A percentile compares a stretch with the other conserved stretches of the same genome.
phyloP scores from a whole-genome alignment of 352 stramenopile species.

The Phytophthora cactorum region DNA sequence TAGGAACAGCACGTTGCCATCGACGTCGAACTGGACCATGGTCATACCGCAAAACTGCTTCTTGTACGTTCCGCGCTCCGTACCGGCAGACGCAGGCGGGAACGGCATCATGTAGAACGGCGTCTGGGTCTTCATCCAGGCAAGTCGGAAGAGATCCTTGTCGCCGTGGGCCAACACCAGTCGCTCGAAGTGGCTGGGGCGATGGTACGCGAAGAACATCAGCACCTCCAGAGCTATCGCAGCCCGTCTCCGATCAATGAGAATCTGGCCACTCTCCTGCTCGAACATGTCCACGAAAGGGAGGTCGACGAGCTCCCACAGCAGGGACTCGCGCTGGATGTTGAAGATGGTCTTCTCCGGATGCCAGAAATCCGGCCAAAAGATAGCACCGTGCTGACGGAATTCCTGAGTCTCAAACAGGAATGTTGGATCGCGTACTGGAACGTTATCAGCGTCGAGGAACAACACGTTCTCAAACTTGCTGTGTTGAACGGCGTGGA shows the following conservation, averaged over 20 bases:
- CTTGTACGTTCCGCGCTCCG: conserved; percentile 36
- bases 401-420: conserved; percentile 66
- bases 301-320: conserved; percentile 74
- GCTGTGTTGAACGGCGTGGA: conserved; percentile 70
- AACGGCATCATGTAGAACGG: conserved; percentile 69
- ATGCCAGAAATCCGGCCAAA: conserved; percentile 86
- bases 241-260: conserved; percentile 58
- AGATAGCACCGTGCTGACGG: conserved; percentile 50
- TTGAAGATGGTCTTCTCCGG: conserved; percentile 76
- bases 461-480: conserved; percentile 78
- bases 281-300: conserved; percentile 80
- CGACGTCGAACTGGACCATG: conserved; percentile 74
- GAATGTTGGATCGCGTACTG: conserved; percentile 67
- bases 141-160: conserved; percentile 83
- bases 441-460: conserved; percentile 74
- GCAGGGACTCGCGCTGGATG: conserved; percentile 58
- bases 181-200: conserved; percentile 62
- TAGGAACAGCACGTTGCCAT: conserved; percentile 66
- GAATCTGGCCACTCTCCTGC: conserved; percentile 77
- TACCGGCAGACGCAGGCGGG: conserved; percentile 50
- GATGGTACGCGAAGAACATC: conserved; percentile 68
- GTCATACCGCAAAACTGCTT: conserved; percentile 73
- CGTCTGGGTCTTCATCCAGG: conserved; percentile 73
- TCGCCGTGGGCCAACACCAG: conserved; percentile 74
- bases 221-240: conserved; percentile 57